Evolutionary conservation across 495 filamentous ascomycete genomes (phyloP).

Genomic region (Margaritispora aquatica): DNA sequence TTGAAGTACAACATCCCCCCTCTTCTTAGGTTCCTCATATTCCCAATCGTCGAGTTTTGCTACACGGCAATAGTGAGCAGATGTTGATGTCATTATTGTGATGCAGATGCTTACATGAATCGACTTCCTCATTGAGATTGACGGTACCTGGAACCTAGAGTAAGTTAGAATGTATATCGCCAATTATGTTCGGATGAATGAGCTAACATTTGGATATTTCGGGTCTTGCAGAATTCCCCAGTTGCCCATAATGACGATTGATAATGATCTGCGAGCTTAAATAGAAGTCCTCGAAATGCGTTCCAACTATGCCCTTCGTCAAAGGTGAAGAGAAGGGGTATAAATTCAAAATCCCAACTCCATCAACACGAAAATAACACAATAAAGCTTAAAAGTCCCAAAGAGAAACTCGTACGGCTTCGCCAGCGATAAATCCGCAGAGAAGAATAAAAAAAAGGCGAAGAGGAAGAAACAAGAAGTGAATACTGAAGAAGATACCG

Average conservation of each 20-base stretch:
- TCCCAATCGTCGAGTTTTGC: constrained; percentile 11
- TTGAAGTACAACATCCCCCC: constrained; percentile 26
- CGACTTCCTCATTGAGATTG: constrained; percentile 13
- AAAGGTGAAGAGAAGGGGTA: neutral
- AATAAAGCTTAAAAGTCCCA: neutral
- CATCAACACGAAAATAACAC: neutral
- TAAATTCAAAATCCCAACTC: neutral
- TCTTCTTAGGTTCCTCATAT: constrained; percentile 13
- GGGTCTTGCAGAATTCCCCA: constrained; percentile 7
- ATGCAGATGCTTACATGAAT: constrained; percentile 1
- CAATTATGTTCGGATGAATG: neutral
- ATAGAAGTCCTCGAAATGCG: too few relatives aligned
- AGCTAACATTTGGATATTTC: constrained; percentile 5
- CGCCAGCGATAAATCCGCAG: constrained; percentile 10
- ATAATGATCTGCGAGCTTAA: neutral
- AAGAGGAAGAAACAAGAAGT: neutral
- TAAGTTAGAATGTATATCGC: neutral
- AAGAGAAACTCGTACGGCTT: constrained; percentile 6
- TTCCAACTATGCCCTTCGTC: too few relatives aligned
- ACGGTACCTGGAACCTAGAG: constrained; percentile 6
- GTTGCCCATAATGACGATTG: neutral
- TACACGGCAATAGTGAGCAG: neutral
- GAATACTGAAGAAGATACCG: neutral
- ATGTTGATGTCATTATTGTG: neutral
- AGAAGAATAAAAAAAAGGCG: neutral